Evolutionary conservation across 257 asterid species (phyloP).

Genomic region (Solanum rostratum): DNA sequence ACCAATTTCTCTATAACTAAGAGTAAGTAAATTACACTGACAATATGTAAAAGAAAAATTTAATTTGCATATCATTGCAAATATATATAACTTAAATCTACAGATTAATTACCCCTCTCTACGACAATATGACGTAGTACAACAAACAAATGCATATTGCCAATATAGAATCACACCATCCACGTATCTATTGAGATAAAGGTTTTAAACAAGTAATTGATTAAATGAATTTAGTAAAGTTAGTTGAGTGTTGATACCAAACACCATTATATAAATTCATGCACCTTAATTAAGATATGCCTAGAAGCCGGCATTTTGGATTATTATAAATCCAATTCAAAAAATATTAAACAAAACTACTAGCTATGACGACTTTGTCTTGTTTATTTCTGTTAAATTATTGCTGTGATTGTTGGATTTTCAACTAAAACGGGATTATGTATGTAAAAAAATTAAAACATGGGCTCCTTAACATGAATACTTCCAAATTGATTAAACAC

Average conservation of each 20-base stretch:
- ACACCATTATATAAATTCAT: not conserved
- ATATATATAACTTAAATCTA: not conserved
- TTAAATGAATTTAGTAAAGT: not conserved
- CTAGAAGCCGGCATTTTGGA: not conserved
- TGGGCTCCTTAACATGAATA: not conserved
- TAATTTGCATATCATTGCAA: not conserved
- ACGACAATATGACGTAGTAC: not conserved
- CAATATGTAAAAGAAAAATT: no score
- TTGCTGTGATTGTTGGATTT: not conserved
- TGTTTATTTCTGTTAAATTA: not conserved
- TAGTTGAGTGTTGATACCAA: slow-evolving; percentile 4
- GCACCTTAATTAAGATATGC: not conserved
- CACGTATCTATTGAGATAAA: not conserved
- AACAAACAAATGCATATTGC: not conserved
- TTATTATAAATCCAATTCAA: not conserved
- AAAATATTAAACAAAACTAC: not conserved
- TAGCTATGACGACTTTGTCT: not conserved
- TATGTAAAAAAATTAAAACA: not conserved
- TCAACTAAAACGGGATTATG: not conserved
- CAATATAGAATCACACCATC: not conserved
- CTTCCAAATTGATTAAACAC: not conserved
- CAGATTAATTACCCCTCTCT: not conserved
- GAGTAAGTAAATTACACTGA: not conserved
- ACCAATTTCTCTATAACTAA: not conserved
- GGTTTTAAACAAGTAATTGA: not conserved